Conservation (phyloP, 177 flowering plant genomes). For the Vitis hybrid region DNA sequence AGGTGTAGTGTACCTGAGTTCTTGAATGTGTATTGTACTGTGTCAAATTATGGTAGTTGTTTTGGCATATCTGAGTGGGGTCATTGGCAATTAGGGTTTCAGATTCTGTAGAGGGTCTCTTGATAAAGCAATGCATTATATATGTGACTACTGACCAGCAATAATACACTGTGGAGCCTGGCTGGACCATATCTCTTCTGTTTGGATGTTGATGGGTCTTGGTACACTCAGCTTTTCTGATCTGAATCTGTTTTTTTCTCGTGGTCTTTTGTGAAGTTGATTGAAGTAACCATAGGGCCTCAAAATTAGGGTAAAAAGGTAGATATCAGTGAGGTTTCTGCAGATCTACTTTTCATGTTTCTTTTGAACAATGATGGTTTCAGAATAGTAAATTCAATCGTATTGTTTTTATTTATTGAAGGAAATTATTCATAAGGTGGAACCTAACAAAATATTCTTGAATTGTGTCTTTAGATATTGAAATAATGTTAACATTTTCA, state of each 20-base stretch:
- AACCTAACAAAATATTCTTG: too few relatives aligned
- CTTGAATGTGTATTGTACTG: conserved; percentile 1
- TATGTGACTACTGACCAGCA: conserved; percentile 13
- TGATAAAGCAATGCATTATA: conserved; percentile 1
- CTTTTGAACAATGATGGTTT: too few relatives aligned
- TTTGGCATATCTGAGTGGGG: conserved; percentile 12
- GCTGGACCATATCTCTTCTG: not conserved
- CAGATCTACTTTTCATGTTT: too few relatives aligned
- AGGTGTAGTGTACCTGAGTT: not conserved
- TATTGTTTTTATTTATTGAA: too few relatives aligned
- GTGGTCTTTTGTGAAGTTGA: not conserved
- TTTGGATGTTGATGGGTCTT: not conserved
- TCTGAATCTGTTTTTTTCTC: not conserved
- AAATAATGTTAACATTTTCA: too few relatives aligned
- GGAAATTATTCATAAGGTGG: too few relatives aligned
- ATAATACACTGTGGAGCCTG: conserved; percentile 20
- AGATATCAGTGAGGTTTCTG: too few relatives aligned
- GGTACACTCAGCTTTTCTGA: not conserved
- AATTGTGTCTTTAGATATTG: too few relatives aligned
- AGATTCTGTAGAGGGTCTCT: not conserved
- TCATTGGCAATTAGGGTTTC: not conserved
- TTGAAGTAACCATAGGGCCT: not conserved
- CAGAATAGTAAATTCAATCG: too few relatives aligned
- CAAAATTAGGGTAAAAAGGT: not conserved
- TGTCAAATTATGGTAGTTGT: conserved; percentile 4